Percentiles rank a stretch among this genome's conserved stretches.
These are phyloP conservation scores for Mallotus nudiflorus DNA, from an alignment of 345 rosid genomes.

Conservation along the genomic window DNA sequence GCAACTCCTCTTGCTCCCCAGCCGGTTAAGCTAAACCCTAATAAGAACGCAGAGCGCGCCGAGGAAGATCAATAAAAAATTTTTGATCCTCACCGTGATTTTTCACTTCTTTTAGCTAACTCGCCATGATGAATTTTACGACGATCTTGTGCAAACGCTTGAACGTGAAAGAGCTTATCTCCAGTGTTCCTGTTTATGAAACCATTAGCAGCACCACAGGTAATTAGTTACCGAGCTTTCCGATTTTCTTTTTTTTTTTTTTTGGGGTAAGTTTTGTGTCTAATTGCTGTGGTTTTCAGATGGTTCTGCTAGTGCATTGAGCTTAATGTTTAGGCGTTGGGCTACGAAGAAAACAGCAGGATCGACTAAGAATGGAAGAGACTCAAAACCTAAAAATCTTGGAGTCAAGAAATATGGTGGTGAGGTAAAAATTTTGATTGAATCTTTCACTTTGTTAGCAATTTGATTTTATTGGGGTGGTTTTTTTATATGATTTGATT, in stretches of 20 bases:
- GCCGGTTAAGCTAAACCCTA: not conserved
- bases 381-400: conserved; percentile 82
- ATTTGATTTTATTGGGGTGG: not conserved
- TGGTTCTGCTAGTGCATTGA: conserved; percentile 59
- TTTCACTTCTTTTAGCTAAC: not conserved
- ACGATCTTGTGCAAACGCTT: conserved; percentile 29
- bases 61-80: not conserved
- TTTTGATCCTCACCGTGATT: not conserved
- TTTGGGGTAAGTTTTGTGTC: not conserved
- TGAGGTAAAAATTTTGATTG: conserved; percentile 45
- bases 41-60: not conserved
- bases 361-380: conserved; percentile 86
- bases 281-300: conserved; percentile 28
- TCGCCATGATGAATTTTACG: conserved; percentile 24
- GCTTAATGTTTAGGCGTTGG: conserved; percentile 74
- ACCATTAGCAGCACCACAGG: conserved; percentile 21
- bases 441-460: not conserved
- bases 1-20: not conserved
- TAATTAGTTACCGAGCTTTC: not conserved
- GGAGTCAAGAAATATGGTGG: conserved; percentile 96
- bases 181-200: conserved; percentile 27
- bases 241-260: not conserved
- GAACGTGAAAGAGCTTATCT: conserved; percentile 30
- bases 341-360: conserved; percentile 87
- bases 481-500: not conserved